Percentiles rank a stretch among this genome's conserved stretches.
These are phyloP conservation scores for Monotropa hypopitys DNA, from an alignment of 179 eudicot species.

Conservation along the genomic window DNA sequence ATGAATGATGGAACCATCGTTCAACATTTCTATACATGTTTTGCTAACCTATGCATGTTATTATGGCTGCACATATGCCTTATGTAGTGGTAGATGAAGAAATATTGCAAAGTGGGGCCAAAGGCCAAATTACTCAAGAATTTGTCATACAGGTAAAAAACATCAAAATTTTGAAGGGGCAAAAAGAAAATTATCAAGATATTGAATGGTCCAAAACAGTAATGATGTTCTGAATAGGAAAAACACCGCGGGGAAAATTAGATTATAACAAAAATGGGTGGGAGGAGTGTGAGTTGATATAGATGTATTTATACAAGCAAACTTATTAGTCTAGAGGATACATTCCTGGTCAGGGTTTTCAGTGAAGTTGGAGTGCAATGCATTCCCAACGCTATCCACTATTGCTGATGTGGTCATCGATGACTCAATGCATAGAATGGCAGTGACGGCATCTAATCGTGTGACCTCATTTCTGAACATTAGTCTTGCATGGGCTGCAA, in stretches of 20 bases:
- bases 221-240: not conserved
- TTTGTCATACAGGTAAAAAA: not conserved
- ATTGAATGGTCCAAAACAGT: not conserved
- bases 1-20: not conserved
- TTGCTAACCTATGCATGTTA: not conserved
- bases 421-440: slow-evolving; percentile 84
- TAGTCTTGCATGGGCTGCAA: slow-evolving; percentile 79
- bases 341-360: slow-evolving; percentile 84
- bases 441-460: slow-evolving; percentile 70
- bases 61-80: not conserved
- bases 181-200: not conserved
- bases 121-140: not conserved
- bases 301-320: not conserved
- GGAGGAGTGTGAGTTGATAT: not conserved
- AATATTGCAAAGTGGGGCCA: not conserved
- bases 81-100: not conserved
- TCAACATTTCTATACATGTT: not conserved
- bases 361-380: slow-evolving; percentile 68
- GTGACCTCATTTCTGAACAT: slow-evolving; percentile 89
- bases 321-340: slow-evolving; percentile 22
- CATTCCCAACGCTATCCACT: slow-evolving; percentile 76
- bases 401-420: slow-evolving; percentile 98
- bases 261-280: not conserved
- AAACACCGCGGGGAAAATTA: not conserved
- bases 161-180: not conserved